These are phyloP conservation scores for Chlamydomonas reinhardtii DNA, from an alignment of 163 green algal species.

Conservation along the genomic window DNA sequence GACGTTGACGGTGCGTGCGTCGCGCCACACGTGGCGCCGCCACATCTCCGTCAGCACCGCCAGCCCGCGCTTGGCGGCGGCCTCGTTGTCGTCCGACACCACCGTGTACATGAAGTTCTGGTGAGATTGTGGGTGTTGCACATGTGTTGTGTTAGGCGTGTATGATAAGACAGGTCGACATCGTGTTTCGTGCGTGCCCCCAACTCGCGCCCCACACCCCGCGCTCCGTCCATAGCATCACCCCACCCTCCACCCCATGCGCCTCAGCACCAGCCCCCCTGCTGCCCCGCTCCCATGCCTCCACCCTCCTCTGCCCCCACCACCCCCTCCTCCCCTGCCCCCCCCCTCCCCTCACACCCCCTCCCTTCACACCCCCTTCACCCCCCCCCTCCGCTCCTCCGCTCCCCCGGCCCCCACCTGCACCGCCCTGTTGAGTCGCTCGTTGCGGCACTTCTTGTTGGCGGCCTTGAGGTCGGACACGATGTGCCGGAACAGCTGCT, in stretches of 20 bases:
- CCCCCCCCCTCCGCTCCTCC: background rate
- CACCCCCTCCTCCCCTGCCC: no score
- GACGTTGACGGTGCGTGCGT: conserved; percentile 95
- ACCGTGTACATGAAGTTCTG: conserved; percentile 47
- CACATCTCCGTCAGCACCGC: conserved; percentile 95
- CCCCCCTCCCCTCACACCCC: no score
- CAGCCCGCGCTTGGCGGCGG: conserved; percentile 90
- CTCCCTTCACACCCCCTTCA: no score
- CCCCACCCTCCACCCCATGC: no score
- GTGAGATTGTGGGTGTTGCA: background rate
- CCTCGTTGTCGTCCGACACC: conserved; percentile 77
- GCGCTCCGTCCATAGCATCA: no score
- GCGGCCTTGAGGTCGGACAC: conserved; percentile 89
- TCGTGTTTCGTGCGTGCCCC: no score
- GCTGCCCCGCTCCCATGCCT: no score
- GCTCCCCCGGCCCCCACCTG: conserved; percentile 72
- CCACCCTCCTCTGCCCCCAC: no score
- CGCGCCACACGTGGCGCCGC: conserved; percentile 93
- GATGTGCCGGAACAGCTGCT: conserved; percentile 94
- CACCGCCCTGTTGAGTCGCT: conserved; percentile 90
- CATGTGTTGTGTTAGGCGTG: no score
- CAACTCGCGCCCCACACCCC: no score
- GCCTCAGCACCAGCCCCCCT: no score
- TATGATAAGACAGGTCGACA: no score
- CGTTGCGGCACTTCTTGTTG: conserved; percentile 89